phyloP scores from a whole-genome alignment of 169 alveolate species.

The Cryptosporidium parvum region DNA sequence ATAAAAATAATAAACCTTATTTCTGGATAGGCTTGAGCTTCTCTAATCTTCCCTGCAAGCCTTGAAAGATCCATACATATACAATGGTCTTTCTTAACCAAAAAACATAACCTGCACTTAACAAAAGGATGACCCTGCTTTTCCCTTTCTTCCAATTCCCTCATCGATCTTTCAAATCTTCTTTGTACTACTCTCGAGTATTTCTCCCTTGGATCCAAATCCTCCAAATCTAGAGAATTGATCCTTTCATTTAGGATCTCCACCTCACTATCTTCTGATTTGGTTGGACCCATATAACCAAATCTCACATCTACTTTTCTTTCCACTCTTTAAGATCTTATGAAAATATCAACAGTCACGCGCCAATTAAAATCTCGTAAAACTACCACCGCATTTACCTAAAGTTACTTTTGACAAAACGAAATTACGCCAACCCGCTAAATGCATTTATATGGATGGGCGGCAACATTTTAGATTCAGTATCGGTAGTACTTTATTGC shows the following conservation, averaged over 20 bases:
- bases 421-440: not conserved
- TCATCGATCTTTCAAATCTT: constrained; percentile 41
- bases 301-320: not conserved
- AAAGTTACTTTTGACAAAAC: not conserved
- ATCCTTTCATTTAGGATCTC: not conserved
- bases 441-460: not conserved
- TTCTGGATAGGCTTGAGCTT: constrained; percentile 4
- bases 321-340: not conserved
- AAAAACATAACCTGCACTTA: constrained; percentile 41
- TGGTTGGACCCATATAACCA: not conserved
- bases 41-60: not conserved
- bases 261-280: not conserved
- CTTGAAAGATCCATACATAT: constrained; percentile 25
- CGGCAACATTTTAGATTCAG: not conserved
- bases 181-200: constrained; percentile 41
- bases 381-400: not conserved
- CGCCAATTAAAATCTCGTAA: not conserved
- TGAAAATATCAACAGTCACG: not conserved
- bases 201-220: constrained; percentile 41
- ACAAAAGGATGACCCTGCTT: constrained; percentile 1
- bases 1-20: constrained; percentile 31
- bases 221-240: constrained; percentile 13
- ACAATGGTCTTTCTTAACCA: constrained; percentile 47
- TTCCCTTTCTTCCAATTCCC: constrained; percentile 16
- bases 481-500: not conserved